Conservation (phyloP, 306 rosid species). For the Crataegus laevigata region DNA sequence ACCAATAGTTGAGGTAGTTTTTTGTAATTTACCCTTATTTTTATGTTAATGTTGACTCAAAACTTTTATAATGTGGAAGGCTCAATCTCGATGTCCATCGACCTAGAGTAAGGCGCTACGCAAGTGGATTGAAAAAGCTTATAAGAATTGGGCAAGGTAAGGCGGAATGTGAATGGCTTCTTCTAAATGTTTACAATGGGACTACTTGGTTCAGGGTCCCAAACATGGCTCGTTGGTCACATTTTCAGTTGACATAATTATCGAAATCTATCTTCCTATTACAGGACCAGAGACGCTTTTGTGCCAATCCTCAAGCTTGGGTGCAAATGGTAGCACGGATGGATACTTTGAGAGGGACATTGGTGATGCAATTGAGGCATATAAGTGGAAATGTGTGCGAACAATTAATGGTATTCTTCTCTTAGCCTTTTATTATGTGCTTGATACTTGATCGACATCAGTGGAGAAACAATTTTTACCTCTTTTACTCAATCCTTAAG, state of each 20-base stretch:
- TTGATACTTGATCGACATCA: slow-evolving; percentile 8
- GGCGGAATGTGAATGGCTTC: not conserved
- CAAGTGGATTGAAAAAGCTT: slow-evolving; percentile 64
- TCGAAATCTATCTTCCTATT: not conserved
- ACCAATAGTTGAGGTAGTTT: no score
- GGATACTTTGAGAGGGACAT: slow-evolving; percentile 45
- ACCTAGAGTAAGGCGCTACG: slow-evolving; percentile 73
- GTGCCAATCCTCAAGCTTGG: slow-evolving; percentile 50
- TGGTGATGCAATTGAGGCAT: slow-evolving; percentile 73
- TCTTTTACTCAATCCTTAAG: not conserved
- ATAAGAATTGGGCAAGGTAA: slow-evolving; percentile 92
- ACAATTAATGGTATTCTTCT: slow-evolving; percentile 63
- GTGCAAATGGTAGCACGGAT: slow-evolving; percentile 29
- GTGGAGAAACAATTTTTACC: slow-evolving; percentile 11
- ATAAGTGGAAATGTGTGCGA: slow-evolving; percentile 87
- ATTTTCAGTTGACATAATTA: not conserved
- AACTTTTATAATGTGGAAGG: slow-evolving; percentile 42
- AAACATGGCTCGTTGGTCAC: not conserved
- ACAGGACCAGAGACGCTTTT: slow-evolving; percentile 80
- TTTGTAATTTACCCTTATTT: no score
- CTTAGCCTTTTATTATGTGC: slow-evolving; percentile 6
- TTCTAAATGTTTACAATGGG: not conserved
- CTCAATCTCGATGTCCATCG: slow-evolving; percentile 70
- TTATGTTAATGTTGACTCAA: not conserved
- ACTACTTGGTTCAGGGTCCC: not conserved